A percentile compares a stretch with the other conserved stretches of the same genome.
Evolutionary conservation across 164 flowering plant species (phyloP).

Genomic region (Nymphaea colorata): DNA sequence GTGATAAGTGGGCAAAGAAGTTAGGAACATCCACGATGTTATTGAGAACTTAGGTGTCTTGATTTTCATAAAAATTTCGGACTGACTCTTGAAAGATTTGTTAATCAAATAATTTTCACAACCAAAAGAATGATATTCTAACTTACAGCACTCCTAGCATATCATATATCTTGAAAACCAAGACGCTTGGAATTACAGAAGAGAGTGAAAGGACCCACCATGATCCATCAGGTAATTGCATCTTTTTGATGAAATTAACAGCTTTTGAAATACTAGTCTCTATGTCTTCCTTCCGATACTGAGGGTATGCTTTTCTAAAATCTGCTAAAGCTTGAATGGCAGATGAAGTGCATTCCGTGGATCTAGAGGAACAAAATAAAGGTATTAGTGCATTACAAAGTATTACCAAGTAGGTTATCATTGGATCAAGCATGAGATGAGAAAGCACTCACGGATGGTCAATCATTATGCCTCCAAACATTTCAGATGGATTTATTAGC

Average conservation of each 20-base stretch:
- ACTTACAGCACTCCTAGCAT: too few species aligned
- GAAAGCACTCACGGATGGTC: slow-evolving; percentile 81
- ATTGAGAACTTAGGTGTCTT: too few species aligned
- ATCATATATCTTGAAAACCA: too few species aligned
- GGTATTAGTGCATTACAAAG: not conserved
- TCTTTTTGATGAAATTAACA: slow-evolving; percentile 51
- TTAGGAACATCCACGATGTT: too few species aligned
- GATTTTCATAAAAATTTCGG: too few species aligned
- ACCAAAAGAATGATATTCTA: too few species aligned
- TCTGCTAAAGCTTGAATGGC: slow-evolving; percentile 71
- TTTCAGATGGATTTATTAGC: slow-evolving; percentile 90
- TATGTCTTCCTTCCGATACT: slow-evolving; percentile 61
- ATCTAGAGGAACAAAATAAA: slow-evolving; percentile 26
- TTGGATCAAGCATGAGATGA: not conserved
- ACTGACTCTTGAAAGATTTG: too few species aligned
- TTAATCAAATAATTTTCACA: too few species aligned
- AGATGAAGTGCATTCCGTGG: slow-evolving; percentile 93
- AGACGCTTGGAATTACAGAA: too few species aligned
- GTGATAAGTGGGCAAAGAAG: too few species aligned
- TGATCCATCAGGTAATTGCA: slow-evolving; percentile 81
- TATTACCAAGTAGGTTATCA: not conserved
- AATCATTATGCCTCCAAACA: slow-evolving; percentile 93
- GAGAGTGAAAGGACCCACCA: slow-evolving; percentile 30
- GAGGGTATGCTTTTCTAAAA: slow-evolving; percentile 60
- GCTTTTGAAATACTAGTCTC: slow-evolving; percentile 53